Conservation (phyloP, 129 eudicot genomes). For the Chrysanthemum makinoi region DNA sequence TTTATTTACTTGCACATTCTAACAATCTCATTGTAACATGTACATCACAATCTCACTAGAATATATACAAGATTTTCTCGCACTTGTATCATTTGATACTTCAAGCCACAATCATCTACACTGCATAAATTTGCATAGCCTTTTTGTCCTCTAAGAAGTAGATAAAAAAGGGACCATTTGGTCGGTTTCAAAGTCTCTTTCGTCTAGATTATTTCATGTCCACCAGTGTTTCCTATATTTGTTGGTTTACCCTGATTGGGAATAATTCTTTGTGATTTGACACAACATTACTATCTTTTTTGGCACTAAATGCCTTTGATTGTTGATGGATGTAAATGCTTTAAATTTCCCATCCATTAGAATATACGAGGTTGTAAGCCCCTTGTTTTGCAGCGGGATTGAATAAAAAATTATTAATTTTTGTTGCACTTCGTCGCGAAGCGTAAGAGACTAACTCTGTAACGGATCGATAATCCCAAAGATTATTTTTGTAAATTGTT, state of each 20-base stretch:
- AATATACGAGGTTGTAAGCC: neutral
- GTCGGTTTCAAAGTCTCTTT: slow-evolving; percentile 43
- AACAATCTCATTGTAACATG: too few relatives aligned
- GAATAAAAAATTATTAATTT: too few relatives aligned
- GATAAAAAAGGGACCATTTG: slow-evolving; percentile 46
- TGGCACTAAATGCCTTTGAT: slow-evolving; percentile 23
- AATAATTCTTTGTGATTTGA: slow-evolving; percentile 22
- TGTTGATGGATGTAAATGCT: slow-evolving; percentile 56
- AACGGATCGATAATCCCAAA: too few relatives aligned
- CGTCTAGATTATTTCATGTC: slow-evolving; percentile 34
- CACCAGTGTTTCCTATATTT: slow-evolving; percentile 70
- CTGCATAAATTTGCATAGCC: neutral
- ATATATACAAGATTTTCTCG: too few relatives aligned
- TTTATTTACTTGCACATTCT: too few relatives aligned
- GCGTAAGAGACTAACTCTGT: too few relatives aligned
- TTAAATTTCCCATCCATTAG: slow-evolving; percentile 44
- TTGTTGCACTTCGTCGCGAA: too few relatives aligned
- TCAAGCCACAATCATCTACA: too few relatives aligned
- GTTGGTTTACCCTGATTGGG: slow-evolving; percentile 39
- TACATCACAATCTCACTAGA: too few relatives aligned
- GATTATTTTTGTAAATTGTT: too few relatives aligned
- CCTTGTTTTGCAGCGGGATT: too few relatives aligned
- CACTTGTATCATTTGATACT: too few relatives aligned
- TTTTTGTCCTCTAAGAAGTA: slow-evolving; percentile 30
- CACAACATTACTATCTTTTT: slow-evolving; percentile 27